These are phyloP conservation scores for Rhododendron henanense DNA, from an alignment of 148 eudicot genomes.

Conservation along the genomic window DNA sequence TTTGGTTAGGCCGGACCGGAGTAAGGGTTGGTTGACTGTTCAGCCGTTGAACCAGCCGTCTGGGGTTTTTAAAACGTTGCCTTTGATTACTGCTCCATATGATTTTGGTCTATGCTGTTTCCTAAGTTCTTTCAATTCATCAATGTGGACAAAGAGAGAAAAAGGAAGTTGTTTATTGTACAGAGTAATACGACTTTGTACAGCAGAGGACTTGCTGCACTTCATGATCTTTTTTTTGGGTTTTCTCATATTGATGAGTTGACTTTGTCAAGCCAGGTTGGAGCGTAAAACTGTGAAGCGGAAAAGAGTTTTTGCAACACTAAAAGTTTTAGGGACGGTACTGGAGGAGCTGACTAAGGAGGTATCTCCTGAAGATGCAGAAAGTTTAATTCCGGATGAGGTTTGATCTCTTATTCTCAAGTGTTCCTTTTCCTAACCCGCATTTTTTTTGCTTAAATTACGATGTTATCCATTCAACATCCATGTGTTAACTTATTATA, in stretches of 20 bases:
- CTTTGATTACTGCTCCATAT: neutral
- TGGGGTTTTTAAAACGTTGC: neutral
- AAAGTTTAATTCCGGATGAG: conserved; percentile 82
- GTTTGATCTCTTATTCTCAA: conserved; percentile 29
- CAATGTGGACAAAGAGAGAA: too few relatives aligned
- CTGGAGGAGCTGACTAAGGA: conserved; percentile 83
- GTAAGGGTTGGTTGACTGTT: neutral
- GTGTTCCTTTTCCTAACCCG: neutral
- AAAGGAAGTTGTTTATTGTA: neutral
- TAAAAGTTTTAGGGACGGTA: conserved; percentile 82
- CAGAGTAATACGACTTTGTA: neutral
- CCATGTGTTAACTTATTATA: neutral
- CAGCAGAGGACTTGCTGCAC: neutral
- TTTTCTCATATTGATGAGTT: neutral
- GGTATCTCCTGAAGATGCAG: conserved; percentile 90
- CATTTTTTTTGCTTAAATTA: neutral
- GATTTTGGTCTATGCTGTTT: neutral
- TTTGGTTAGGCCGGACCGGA: neutral
- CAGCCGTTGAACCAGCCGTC: too few relatives aligned
- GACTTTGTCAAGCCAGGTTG: conserved; percentile 36
- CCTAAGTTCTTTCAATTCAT: neutral
- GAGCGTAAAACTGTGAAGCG: conserved; percentile 88
- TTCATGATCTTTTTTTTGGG: neutral
- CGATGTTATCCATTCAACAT: neutral
- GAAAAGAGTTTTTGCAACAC: conserved; percentile 86